phyloP scores from a whole-genome alignment of 257 asterid genomes.

The Capsicum chinense region DNA sequence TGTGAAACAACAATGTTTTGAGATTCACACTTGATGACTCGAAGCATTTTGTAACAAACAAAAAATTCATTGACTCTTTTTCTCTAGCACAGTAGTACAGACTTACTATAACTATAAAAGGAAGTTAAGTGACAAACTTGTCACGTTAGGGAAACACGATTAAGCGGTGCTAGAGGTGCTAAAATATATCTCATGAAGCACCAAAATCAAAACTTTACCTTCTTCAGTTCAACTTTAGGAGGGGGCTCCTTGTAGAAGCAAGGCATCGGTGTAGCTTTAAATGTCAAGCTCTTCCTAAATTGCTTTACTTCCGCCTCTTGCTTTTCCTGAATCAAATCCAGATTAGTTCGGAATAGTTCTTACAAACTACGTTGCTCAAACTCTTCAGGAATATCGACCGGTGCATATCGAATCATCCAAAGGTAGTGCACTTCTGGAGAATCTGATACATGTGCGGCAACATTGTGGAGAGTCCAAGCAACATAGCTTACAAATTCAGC shows the following conservation, averaged over 20 bases:
- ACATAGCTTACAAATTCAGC: conserved; percentile 6
- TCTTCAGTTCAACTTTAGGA: conserved; percentile 74
- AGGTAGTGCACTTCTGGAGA: background rate
- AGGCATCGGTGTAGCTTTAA: conserved; percentile 93
- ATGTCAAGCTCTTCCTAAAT: conserved; percentile 73
- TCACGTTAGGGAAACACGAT: background rate
- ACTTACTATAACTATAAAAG: background rate
- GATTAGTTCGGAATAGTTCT: background rate
- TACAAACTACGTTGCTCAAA: background rate
- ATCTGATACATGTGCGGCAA: too few species aligned
- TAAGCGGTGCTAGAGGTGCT: background rate
- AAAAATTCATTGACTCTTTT: background rate
- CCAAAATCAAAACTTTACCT: conserved; percentile 48
- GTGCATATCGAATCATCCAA: too few species aligned
- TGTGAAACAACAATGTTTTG: background rate
- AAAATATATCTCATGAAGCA: background rate
- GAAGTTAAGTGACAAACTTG: background rate
- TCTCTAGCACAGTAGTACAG: background rate
- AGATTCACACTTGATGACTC: background rate
- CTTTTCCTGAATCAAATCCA: conserved; percentile 55
- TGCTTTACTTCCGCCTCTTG: conserved; percentile 83
- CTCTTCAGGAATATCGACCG: background rate
- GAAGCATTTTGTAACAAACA: background rate
- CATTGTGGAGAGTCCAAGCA: background rate
- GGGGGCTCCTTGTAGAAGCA: conserved; percentile 92